phyloP scores from a whole-genome alignment of 2,329 filamentous ascomycete species.

The Rhinocladiella mackenziei region DNA sequence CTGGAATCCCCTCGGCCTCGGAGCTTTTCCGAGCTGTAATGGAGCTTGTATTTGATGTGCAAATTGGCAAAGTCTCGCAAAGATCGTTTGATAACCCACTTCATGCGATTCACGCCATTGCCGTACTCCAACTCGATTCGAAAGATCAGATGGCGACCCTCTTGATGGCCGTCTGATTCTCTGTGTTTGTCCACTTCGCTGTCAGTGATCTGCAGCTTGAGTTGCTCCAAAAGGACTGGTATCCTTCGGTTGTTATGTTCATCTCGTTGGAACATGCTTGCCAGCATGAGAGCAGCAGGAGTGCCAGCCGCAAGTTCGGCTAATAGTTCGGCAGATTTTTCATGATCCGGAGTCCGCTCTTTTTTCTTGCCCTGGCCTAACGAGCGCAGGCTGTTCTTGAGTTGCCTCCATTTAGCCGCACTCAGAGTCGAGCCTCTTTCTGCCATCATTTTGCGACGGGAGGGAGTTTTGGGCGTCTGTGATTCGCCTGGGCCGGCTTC shows the following conservation, averaged over 20 bases:
- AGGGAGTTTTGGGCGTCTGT: conserved; percentile 25
- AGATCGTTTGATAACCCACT: conserved; percentile 85
- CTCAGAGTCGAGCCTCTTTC: conserved; percentile 68
- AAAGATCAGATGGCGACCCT: conserved; percentile 75
- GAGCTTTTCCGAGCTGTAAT: conserved; percentile 76
- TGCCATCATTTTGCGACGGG: conserved; percentile 40
- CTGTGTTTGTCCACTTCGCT: conserved; percentile 60
- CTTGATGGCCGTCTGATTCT: conserved; percentile 21
- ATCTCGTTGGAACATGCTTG: conserved; percentile 96
- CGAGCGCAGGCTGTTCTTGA: conserved; percentile 84
- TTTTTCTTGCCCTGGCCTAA: conserved; percentile 73
- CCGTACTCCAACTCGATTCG: conserved; percentile 93
- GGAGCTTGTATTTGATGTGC: conserved; percentile 88
- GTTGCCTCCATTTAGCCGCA: conserved; percentile 83
- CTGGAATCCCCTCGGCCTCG: conserved; percentile 65
- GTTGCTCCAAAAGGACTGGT: conserved; percentile 88
- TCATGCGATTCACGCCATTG: conserved; percentile 91
- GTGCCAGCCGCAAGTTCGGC: conserved; percentile 89
- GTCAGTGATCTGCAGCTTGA: conserved; percentile 82
- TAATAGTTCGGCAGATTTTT: conserved; percentile 94
- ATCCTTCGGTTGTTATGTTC: conserved; percentile 94
- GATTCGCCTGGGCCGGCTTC: conserved; percentile 31
- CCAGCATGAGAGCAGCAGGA: conserved; percentile 87
- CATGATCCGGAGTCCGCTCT: conserved; percentile 80
- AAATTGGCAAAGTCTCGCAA: conserved; percentile 87